phyloP scores from a whole-genome alignment of 2,329 filamentous ascomycete species.

The Talaromyces sp. region DNA sequence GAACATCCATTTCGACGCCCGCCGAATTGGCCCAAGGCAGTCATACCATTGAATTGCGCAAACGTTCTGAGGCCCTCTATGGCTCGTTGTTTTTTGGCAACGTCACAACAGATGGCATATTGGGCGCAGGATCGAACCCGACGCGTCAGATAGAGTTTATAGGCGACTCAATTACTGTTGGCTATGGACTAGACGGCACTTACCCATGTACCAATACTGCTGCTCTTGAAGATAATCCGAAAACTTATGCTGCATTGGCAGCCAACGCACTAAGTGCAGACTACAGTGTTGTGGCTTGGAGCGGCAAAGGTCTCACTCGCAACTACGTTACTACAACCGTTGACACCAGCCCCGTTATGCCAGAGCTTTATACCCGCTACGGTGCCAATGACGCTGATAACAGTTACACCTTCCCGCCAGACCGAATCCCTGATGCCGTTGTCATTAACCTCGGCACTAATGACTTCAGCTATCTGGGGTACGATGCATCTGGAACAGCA shows the following conservation, averaged over 20 bases:
- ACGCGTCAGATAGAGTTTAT: constrained; percentile 10
- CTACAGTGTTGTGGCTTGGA: constrained; percentile 15
- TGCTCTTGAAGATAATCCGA: constrained; percentile 14
- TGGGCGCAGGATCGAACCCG: background rate
- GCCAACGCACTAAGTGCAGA: constrained; percentile 1
- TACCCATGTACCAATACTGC: constrained; percentile 14
- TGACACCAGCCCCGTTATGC: constrained; percentile 11
- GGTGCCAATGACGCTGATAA: constrained; percentile 7
- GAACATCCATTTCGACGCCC: constrained; percentile 3
- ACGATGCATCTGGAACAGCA: background rate
- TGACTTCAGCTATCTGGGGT: constrained; percentile 5
- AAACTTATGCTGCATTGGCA: constrained; percentile 10
- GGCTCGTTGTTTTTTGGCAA: constrained; percentile 7
- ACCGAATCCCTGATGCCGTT: constrained; percentile 7
- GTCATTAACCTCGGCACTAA: constrained; percentile 16
- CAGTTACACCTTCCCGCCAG: constrained; percentile 8
- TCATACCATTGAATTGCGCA: constrained; percentile 12
- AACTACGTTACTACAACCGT: constrained; percentile 4
- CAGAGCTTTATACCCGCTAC: constrained; percentile 12
- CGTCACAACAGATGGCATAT: constrained; percentile 7
- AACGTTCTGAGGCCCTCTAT: constrained; percentile 12
- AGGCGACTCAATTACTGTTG: constrained; percentile 14
- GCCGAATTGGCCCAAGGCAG: background rate
- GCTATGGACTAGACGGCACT: constrained; percentile 10
- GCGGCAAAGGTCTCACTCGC: constrained; percentile 3